Conservation (phyloP, 495 filamentous ascomycete species). For the Rostrohypoxylon terebratum region DNA sequence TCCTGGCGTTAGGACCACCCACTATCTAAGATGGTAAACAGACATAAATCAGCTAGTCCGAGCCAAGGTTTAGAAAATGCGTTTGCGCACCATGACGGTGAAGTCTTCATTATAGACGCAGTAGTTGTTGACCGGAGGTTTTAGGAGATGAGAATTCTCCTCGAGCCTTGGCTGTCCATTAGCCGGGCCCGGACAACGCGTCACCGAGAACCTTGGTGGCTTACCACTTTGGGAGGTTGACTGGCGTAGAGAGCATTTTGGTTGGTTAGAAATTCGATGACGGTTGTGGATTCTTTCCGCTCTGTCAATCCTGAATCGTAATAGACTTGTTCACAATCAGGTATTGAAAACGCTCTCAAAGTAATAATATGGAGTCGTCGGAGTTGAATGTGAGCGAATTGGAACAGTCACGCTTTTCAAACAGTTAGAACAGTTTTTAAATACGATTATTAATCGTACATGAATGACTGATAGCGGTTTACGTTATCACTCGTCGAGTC, state of each 20-base stretch:
- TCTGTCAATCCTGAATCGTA: constrained; percentile 5
- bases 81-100: constrained; percentile 75
- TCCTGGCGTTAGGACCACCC: constrained; percentile 94
- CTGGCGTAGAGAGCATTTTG: constrained; percentile 63
- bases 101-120: constrained; percentile 88
- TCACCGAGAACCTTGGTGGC: constrained; percentile 31
- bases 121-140: constrained; percentile 97
- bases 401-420: background rate
- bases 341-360: constrained; percentile 6
- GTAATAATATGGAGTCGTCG: constrained; percentile 7
- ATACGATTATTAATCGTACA: constrained; percentile 15
- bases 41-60: constrained; percentile 6
- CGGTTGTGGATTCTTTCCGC: constrained; percentile 14
- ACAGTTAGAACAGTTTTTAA: background rate
- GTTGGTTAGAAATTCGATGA: constrained; percentile 28
- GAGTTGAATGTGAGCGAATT: constrained; percentile 13
- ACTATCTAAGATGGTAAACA: constrained; percentile 74
- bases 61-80: constrained; percentile 13
- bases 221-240: constrained; percentile 91
- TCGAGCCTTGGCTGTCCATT: constrained; percentile 74
- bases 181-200: constrained; percentile 26
- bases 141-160: constrained; percentile 89
- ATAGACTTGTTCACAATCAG: background rate
- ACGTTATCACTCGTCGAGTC: background rate
- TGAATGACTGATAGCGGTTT: constrained; percentile 6